Percentiles rank a stretch among this genome's conserved stretches.
phyloP scores from a whole-genome alignment of 371 early-diverging fungal species.

The Mucor indicus region DNA sequence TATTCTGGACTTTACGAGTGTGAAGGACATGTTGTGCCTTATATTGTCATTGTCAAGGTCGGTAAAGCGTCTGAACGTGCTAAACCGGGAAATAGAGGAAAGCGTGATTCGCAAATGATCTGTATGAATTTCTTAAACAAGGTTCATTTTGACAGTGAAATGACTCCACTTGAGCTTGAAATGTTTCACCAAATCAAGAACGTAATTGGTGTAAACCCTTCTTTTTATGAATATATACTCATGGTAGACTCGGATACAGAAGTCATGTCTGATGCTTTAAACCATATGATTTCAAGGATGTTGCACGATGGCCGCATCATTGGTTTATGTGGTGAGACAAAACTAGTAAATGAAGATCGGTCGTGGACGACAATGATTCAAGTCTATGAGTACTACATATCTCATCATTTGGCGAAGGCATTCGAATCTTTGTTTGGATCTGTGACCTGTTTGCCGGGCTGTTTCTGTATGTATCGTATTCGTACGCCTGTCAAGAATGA shows the following conservation, averaged over 20 bases:
- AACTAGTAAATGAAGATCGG: constrained; percentile 82
- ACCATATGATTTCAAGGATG: constrained; percentile 85
- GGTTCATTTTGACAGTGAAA: constrained; percentile 89
- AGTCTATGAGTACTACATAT: constrained; percentile 98
- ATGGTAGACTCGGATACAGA: constrained; percentile 97
- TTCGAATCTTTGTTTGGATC: constrained; percentile 99
- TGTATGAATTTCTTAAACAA: constrained; percentile 98
- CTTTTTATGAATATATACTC: constrained; percentile 88
- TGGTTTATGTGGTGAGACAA: constrained; percentile 94
- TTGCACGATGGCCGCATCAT: constrained; percentile 86
- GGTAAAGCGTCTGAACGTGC: constrained; percentile 80
- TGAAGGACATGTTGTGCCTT: constrained; percentile 88
- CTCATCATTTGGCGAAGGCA: constrained; percentile 96
- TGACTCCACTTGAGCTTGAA: constrained; percentile 92
- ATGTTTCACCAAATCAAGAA: constrained; percentile 92
- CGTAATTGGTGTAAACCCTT: constrained; percentile 86
- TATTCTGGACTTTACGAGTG: constrained; percentile 96
- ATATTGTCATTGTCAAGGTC: constrained; percentile 93
- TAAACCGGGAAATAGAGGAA: constrained; percentile 98
- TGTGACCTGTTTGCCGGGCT: constrained; percentile 95
- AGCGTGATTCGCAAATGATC: constrained; percentile 99
- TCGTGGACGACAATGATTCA: constrained; percentile 98
- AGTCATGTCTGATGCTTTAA: constrained; percentile 80
- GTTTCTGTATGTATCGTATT: constrained; percentile 95
- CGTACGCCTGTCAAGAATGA: constrained; percentile 79